Evolutionary conservation across 306 rosid genomes (phyloP).

Genomic region (Lotus japonicus): DNA sequence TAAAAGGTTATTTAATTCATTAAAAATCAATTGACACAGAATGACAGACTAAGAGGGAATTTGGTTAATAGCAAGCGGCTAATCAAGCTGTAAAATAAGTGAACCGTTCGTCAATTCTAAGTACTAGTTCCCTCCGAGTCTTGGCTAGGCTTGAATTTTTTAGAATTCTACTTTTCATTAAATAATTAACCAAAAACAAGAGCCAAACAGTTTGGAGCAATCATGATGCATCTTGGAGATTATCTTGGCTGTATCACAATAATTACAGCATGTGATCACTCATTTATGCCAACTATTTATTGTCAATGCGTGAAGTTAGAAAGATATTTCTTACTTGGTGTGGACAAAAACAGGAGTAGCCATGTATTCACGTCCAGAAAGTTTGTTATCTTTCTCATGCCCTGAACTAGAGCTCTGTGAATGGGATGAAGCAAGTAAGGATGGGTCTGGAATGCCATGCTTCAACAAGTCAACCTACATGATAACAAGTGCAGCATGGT

Average conservation of each 20-base stretch:
- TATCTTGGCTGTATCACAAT: conserved; percentile 1
- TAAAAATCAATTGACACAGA: background rate
- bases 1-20: background rate
- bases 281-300: background rate
- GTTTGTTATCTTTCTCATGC: conserved; percentile 46
- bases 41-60: background rate
- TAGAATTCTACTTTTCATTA: background rate
- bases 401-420: conserved; percentile 54
- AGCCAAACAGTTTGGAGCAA: background rate
- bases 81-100: conserved; percentile 5
- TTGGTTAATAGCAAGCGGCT: background rate
- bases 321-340: conserved; percentile 52
- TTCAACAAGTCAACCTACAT: conserved; percentile 82
- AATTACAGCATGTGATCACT: background rate
- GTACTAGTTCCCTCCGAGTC: background rate
- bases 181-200: background rate
- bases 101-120: background rate
- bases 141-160: background rate
- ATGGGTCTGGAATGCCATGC: conserved; percentile 82
- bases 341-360: conserved; percentile 80
- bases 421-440: conserved; percentile 38
- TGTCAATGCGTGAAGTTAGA: background rate
- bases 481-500: background rate
- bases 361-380: conserved; percentile 41
- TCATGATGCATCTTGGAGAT: conserved; percentile 1